A percentile compares a stretch with the other conserved stretches of the same genome.
Evolutionary conservation across 2,329 filamentous ascomycete genomes (phyloP).

Genomic region (Neopestalotiopsis sp.): DNA sequence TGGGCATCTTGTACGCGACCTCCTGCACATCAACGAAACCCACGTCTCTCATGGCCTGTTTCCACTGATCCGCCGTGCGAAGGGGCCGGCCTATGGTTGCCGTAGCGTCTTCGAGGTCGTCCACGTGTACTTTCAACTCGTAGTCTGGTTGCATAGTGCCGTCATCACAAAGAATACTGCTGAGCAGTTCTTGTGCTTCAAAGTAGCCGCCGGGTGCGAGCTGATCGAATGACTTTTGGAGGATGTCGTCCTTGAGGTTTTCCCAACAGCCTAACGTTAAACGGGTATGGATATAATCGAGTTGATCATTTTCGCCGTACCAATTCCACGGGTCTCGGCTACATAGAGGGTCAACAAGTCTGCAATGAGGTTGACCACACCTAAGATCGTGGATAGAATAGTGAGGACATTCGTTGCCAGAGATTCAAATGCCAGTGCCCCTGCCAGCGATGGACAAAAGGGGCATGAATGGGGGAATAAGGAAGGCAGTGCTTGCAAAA

Average conservation of each 20-base stretch:
- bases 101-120: slow-evolving; percentile 45
- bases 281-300: slow-evolving; percentile 61
- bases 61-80: slow-evolving; percentile 38
- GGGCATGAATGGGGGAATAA: too few relatives aligned
- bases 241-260: slow-evolving; percentile 52
- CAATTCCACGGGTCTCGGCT: slow-evolving; percentile 21
- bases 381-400: not conserved
- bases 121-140: slow-evolving; percentile 44
- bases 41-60: slow-evolving; percentile 46
- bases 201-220: slow-evolving; percentile 59
- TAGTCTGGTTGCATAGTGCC: slow-evolving; percentile 44
- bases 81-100: slow-evolving; percentile 43
- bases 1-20: slow-evolving; percentile 56
- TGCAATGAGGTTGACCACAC: not conserved
- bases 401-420: not conserved
- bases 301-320: slow-evolving; percentile 44
- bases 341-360: not conserved
- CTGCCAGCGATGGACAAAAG: not conserved
- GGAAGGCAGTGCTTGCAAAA: not conserved
- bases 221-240: slow-evolving; percentile 55
- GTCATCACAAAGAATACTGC: slow-evolving; percentile 48
- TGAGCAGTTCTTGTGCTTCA: slow-evolving; percentile 56
- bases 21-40: slow-evolving; percentile 62
- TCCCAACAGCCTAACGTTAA: slow-evolving; percentile 55
- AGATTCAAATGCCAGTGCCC: not conserved